A percentile compares a stretch with the other conserved stretches of the same genome.
Evolutionary conservation across 2,329 filamentous ascomycete genomes (phyloP).

Genomic region (Ceratocystis papillata): DNA sequence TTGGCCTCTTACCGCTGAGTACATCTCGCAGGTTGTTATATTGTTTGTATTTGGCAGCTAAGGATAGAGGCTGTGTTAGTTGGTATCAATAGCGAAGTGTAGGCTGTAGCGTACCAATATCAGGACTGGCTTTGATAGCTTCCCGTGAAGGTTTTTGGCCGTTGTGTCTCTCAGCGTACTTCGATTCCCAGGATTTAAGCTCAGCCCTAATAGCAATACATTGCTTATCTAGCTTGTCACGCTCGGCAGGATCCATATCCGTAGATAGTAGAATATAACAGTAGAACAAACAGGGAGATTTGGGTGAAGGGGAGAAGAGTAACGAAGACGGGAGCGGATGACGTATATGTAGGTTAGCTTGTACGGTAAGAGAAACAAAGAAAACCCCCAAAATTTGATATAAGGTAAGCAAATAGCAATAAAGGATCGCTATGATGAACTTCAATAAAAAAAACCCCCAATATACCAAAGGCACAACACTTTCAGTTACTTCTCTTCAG

Average conservation of each 20-base stretch:
- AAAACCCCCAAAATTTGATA: too few species aligned
- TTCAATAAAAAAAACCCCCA: too few species aligned
- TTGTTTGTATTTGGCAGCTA: slow-evolving; percentile 62
- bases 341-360: too few species aligned
- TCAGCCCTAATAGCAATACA: slow-evolving; percentile 51
- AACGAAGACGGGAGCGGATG: too few species aligned
- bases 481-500: background rate
- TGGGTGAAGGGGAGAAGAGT: background rate
- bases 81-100: background rate
- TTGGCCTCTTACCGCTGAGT: slow-evolving; percentile 41
- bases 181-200: slow-evolving; percentile 63
- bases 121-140: slow-evolving; percentile 64
- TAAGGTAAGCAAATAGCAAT: too few species aligned
- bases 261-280: background rate
- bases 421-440: too few species aligned
- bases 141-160: slow-evolving; percentile 60
- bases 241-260: slow-evolving; percentile 41
- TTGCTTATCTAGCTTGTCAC: slow-evolving; percentile 39
- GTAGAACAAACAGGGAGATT: background rate
- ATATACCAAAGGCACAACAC: background rate
- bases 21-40: slow-evolving; percentile 57
- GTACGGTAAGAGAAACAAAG: too few species aligned
- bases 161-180: slow-evolving; percentile 50
- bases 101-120: slow-evolving; percentile 48
- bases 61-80: slow-evolving; percentile 2